phyloP scores from a whole-genome alignment of 2,329 filamentous ascomycete species.

The Lithohypha guttulata region DNA sequence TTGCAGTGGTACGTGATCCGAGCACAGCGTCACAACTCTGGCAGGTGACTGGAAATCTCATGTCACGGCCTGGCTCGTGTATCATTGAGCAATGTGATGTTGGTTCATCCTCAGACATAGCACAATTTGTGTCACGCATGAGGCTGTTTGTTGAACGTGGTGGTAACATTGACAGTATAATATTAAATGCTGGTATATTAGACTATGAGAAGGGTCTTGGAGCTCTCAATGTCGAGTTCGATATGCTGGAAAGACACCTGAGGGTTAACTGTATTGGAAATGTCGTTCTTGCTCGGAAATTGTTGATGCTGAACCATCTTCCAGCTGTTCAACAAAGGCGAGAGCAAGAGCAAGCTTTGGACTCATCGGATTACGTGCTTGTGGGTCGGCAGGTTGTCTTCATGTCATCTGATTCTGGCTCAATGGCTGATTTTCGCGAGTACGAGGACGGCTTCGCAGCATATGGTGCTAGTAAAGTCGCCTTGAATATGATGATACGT shows the following conservation, averaged over 20 bases:
- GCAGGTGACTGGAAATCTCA: slow-evolving; percentile 26
- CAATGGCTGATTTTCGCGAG: slow-evolving; percentile 40
- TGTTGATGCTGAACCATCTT: slow-evolving; percentile 38
- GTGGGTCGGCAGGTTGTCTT: slow-evolving; percentile 34
- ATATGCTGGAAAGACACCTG: slow-evolving; percentile 44
- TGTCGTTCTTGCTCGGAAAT: slow-evolving; percentile 44
- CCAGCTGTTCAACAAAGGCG: slow-evolving; percentile 30
- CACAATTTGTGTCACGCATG: slow-evolving; percentile 34
- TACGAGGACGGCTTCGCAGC: slow-evolving; percentile 50
- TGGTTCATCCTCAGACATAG: slow-evolving; percentile 42
- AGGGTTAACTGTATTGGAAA: slow-evolving; percentile 50
- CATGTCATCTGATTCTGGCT: slow-evolving; percentile 49
- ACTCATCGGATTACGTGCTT: too few species aligned
- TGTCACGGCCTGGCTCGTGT: slow-evolving; percentile 22
- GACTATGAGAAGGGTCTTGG: slow-evolving; percentile 39
- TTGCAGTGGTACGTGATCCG: slow-evolving; percentile 41
- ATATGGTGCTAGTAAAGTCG: slow-evolving; percentile 47
- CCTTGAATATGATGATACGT: slow-evolving; percentile 45
- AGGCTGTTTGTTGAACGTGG: slow-evolving; percentile 28
- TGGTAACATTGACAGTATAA: slow-evolving; percentile 41
- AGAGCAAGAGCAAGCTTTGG: neutral
- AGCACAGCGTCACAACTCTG: slow-evolving; percentile 35
- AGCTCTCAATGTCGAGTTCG: slow-evolving; percentile 26
- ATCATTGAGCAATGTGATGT: slow-evolving; percentile 44
- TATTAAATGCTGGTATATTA: slow-evolving; percentile 48